Conservation (phyloP, 805 yeast genomes). For the Wickerhamiella spandovensis region DNA sequence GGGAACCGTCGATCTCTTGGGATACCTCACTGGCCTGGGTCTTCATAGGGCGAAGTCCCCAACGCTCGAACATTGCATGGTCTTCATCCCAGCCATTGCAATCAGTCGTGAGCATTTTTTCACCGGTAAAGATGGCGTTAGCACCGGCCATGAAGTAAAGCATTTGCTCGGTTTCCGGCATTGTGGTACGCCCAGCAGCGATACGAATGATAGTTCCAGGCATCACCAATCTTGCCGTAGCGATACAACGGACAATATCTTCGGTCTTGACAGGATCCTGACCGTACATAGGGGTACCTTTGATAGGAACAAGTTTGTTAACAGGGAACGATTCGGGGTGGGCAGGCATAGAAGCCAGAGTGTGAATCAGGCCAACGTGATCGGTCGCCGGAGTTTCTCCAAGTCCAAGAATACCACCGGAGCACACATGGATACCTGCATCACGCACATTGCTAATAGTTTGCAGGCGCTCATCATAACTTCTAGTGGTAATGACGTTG, state of each 20-base stretch:
- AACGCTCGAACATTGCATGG: constrained; percentile 46
- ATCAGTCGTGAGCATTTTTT: constrained; percentile 68
- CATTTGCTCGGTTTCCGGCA: constrained; percentile 65
- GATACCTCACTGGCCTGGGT: constrained; percentile 8
- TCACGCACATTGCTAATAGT: constrained; percentile 52
- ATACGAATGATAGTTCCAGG: constrained; percentile 57
- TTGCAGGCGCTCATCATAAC: constrained; percentile 55
- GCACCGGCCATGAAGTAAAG: constrained; percentile 67
- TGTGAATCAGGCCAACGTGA: constrained; percentile 52
- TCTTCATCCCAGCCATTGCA: constrained; percentile 81
- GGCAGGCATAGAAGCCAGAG: constrained; percentile 51
- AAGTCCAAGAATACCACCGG: constrained; percentile 69
- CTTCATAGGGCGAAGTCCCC: constrained; percentile 39
- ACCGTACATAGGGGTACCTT: constrained; percentile 55
- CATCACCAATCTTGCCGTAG: constrained; percentile 66
- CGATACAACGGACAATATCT: constrained; percentile 54
- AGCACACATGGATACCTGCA: constrained; percentile 56
- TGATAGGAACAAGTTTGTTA: constrained; percentile 61
- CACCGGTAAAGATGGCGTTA: constrained; percentile 72
- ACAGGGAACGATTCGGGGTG: constrained; percentile 80
- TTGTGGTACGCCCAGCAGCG: constrained; percentile 72
- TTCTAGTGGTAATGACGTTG: constrained; percentile 54
- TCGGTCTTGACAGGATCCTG: constrained; percentile 25
- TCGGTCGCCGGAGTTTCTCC: constrained; percentile 58
- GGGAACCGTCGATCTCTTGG: background rate